Evolutionary conservation across 108 stramenopile species (phyloP).

Genomic region (Cyclostephanos tholiformis): DNA sequence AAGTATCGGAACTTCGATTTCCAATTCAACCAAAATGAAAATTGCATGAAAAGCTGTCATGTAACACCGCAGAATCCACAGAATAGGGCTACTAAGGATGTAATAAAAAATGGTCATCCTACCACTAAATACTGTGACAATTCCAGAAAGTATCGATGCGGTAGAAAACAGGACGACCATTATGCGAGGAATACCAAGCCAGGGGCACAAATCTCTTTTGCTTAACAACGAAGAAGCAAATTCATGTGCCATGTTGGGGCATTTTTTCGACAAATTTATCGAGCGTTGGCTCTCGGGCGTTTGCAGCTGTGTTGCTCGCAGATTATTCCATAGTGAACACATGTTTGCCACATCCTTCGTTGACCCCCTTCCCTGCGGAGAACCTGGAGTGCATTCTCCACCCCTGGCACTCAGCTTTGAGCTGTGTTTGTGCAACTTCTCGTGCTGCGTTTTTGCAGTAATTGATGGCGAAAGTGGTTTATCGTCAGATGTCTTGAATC

Average conservation of each 20-base stretch:
- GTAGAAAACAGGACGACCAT: conserved; percentile 30
- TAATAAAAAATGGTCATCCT: conserved; percentile 12
- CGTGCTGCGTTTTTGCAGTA: not conserved
- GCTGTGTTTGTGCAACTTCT: conserved; percentile 10
- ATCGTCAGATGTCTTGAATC: conserved; percentile 28
- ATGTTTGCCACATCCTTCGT: not conserved
- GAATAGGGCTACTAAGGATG: conserved; percentile 18
- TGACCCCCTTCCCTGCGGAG: not conserved
- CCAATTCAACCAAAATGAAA: conserved; percentile 27
- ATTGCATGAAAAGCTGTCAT: conserved; percentile 26
- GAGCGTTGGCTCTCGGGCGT: conserved; percentile 12
- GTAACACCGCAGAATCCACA: conserved; percentile 29
- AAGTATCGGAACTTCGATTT: conserved; percentile 14
- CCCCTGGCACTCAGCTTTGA: not conserved
- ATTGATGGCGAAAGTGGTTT: conserved; percentile 5
- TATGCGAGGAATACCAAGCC: conserved; percentile 10
- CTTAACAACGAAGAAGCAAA: not conserved
- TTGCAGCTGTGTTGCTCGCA: not conserved
- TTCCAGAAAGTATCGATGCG: conserved; percentile 22
- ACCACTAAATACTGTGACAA: conserved; percentile 23
- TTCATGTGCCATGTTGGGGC: not conserved
- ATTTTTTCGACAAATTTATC: not conserved
- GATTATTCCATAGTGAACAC: not conserved
- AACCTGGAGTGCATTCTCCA: not conserved
- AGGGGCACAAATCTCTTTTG: not conserved